Base-by-base conservation (phyloP, 352 stramenopile species). In the Globisporangium lucens region DNA sequence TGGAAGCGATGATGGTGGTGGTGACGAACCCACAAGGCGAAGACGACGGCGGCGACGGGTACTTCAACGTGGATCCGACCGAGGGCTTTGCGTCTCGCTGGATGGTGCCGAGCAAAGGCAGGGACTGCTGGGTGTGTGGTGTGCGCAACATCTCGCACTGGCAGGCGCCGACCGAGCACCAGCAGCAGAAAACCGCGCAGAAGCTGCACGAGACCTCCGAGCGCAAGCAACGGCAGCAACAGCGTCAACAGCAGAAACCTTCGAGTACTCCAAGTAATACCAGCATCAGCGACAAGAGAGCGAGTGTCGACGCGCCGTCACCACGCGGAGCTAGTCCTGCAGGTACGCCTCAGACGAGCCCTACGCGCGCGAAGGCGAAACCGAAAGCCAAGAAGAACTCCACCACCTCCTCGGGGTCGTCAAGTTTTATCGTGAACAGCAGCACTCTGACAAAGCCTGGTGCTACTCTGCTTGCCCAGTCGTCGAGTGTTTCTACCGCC, bases 71-170 rank as follows among this genome's bases (percentile, higher is more conserved):
- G 17, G 86, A 94, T 35, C 74, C 72, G 13, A 91, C 83, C 2
- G 79, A 91, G 15, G 70, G 77, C 12, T 89, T 90, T 74, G 82
- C 85, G 0, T 71, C 76, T 7, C 80, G 84, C 2, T 94, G 80
- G 86, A 84, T 90, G 79, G 83, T 86, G n/a, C 81, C 75, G 22
- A 91, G 78, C 65, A 72, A 61, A 36, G 75, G 79, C 0, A 51
- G 72, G 3, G 75, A 83, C 51, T 94, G 86, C 66, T 94, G 86
- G 86, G 86, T 94, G 12, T 94, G 86, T 62, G 83, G 82, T 43
- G 82, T 91, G 3, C 82, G 85, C 57, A 92, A 91, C 53, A 74
- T 89, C 13, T 77, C 74, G 9, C 86, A 94, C 49, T 94, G 86
- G 86, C 66, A 73, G 59, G 69, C 67, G 8, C 70, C 75, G 20